Base-by-base conservation (phyloP, 2,329 filamentous ascomycete species). In the Trichoderma asperellum region DNA sequence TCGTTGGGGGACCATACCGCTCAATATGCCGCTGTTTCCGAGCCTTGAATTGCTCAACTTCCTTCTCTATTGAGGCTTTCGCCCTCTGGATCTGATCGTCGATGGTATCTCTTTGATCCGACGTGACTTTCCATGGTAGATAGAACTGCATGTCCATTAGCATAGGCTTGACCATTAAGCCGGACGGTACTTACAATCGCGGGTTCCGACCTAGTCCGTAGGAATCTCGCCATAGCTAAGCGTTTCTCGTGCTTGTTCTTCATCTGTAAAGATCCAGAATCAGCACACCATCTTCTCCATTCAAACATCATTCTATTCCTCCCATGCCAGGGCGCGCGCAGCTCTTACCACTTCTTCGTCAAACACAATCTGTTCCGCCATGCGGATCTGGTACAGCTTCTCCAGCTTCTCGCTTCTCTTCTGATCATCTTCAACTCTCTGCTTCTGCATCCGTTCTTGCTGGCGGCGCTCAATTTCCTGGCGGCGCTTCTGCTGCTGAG, bases 381-480 rank as follows among this genome's bases (percentile, higher is more conserved):
- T 86, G 70, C 93, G 86, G 73, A 86, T 80, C 63, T 81, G 83
- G 63, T 84, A 85, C 70, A 93, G 80, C 75, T 88, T 87, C 55
- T 90, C 88, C 63, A 89, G 81, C 75, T 87, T 89, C 80, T 90
- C 89, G 69, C 86, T 86, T 77, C 88, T 88, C 74, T 88, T 83
- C 78, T 89, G 88, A 72, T 90, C 88, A 72, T 91, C 90, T 78
- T 95, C 89, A 71, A 87, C 87, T 73, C 88, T 89, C 78, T 94
- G 91, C 75, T 89, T 85, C 78, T 90, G 88, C 73, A 91, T 85
- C 80, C 90, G 93, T 76, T 91, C 91, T 76, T 92, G 88, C 79
- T 94, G 93, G 73, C 90, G 90, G 79, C 88, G 90, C 82, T 96
- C 94, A 78, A 95, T 94, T 78, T 95, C 94, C 71, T 87, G 87